A percentile compares a stretch with the other conserved stretches of the same genome.
These are phyloP conservation scores for Farysia itapuensis DNA, from an alignment of 1,284 basidiomycete genomes.

Conservation along the genomic window DNA sequence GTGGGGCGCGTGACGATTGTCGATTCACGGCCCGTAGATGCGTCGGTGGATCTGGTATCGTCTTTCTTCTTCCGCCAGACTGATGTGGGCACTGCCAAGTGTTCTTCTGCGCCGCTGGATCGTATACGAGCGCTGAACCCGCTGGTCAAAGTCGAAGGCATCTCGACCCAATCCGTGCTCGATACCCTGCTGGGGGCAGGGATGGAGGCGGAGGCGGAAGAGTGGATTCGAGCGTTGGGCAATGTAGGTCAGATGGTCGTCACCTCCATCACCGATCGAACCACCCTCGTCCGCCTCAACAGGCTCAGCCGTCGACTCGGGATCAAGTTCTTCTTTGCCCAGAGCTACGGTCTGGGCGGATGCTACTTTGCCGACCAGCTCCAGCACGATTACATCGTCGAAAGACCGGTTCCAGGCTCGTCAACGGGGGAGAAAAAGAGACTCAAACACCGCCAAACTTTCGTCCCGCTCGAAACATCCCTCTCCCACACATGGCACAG, in stretches of 20 bases:
- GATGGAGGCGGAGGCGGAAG: constrained; percentile 56
- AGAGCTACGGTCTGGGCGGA: constrained; percentile 85
- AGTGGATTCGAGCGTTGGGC: constrained; percentile 62
- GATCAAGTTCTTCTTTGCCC: constrained; percentile 75
- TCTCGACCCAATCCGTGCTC: constrained; percentile 12
- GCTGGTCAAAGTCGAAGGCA: constrained; percentile 74
- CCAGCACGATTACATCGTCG: constrained; percentile 81
- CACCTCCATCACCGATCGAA: neutral
- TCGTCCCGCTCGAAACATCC: constrained; percentile 68
- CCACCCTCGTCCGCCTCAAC: constrained; percentile 72
- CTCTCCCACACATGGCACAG: constrained; percentile 67
- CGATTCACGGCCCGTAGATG: constrained; percentile 60
- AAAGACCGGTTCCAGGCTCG: constrained; percentile 55
- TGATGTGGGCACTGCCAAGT: constrained; percentile 66
- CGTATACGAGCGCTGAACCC: constrained; percentile 89
- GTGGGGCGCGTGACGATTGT: constrained; percentile 66
- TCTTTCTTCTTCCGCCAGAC: constrained; percentile 92
- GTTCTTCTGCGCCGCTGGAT: constrained; percentile 14
- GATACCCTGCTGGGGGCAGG: constrained; percentile 15
- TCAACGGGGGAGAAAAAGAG: constrained; percentile 61
- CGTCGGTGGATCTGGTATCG: constrained; percentile 76
- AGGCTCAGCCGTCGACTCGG: constrained; percentile 67
- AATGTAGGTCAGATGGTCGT: constrained; percentile 53
- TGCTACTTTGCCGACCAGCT: constrained; percentile 93
- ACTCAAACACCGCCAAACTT: constrained; percentile 70